Evolutionary conservation across 2,329 filamentous ascomycete species (phyloP).

Genomic region (Penicillium sp.): DNA sequence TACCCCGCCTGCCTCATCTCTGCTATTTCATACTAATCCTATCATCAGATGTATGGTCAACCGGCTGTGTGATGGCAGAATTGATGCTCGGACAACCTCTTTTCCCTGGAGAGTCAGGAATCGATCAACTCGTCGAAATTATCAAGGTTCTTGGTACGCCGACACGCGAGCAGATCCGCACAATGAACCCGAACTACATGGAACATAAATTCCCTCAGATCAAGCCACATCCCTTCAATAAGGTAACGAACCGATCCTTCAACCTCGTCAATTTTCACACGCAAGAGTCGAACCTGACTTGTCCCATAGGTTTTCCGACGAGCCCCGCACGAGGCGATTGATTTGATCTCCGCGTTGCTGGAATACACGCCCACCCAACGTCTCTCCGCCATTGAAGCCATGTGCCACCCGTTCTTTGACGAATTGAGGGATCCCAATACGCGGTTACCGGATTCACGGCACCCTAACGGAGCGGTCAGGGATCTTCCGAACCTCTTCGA

Average conservation of each 20-base stretch:
- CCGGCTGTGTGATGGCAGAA: constrained; percentile 98
- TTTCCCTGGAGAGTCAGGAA: constrained; percentile 97
- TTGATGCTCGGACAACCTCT: constrained; percentile 97
- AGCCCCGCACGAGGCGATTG: constrained; percentile 89
- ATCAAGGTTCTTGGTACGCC: constrained; percentile 98
- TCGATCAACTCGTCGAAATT: constrained; percentile 98
- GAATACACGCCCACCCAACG: constrained; percentile 98
- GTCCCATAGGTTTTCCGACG: constrained; percentile 81
- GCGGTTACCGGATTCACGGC: constrained; percentile 90
- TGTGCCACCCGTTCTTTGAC: constrained; percentile 99
- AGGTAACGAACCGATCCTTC: constrained; percentile 52
- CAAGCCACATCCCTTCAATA: constrained; percentile 98
- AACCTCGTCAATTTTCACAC: neutral
- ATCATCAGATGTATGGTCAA: constrained; percentile 91
- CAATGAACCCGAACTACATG: constrained; percentile 99
- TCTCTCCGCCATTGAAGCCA: constrained; percentile 89
- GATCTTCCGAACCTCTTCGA: constrained; percentile 90
- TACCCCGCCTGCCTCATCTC: neutral
- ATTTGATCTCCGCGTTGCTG: constrained; percentile 88
- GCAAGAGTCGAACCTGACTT: constrained; percentile 26
- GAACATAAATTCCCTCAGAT: constrained; percentile 99
- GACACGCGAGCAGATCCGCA: constrained; percentile 96
- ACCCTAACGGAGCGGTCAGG: constrained; percentile 77
- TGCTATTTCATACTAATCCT: constrained; percentile 18
- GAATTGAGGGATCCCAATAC: constrained; percentile 92